Evolutionary conservation across 306 rosid species (phyloP).

Genomic region (Fragaria iinumae): DNA sequence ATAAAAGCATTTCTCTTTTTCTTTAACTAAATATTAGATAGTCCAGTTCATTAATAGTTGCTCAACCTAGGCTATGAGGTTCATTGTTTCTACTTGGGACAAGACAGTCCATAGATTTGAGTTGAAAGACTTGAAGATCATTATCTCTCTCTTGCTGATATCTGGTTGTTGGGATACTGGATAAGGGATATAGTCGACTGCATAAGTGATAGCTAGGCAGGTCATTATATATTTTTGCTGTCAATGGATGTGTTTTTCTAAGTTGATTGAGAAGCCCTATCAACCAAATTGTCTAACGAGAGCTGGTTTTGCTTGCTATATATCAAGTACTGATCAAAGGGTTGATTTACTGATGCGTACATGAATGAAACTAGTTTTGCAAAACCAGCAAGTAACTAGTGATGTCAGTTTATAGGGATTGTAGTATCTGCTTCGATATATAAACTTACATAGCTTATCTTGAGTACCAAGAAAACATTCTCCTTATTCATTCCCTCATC

Average conservation of each 20-base stretch:
- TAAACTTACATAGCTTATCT: not conserved
- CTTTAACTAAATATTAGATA: conserved; percentile 13
- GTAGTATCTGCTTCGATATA: not conserved
- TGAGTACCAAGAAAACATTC: not conserved
- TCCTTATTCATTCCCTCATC: not conserved
- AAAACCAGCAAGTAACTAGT: not conserved
- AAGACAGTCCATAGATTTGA: conserved; percentile 24
- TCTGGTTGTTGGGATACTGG: conserved; percentile 36
- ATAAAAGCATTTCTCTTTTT: not conserved
- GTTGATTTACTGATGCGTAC: not conserved
- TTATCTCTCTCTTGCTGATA: conserved; percentile 25
- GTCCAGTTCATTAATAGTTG: conserved; percentile 40
- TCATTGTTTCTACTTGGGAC: conserved; percentile 39
- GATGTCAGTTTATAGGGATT: not conserved
- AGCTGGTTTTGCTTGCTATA: not conserved
- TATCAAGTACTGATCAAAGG: not conserved
- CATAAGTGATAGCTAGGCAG: not conserved
- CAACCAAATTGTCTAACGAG: not conserved
- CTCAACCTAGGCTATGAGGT: conserved; percentile 31
- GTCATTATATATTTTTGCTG: not conserved
- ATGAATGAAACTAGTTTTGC: not conserved
- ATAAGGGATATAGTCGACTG: conserved; percentile 20
- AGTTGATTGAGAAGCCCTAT: not conserved
- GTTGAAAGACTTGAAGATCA: conserved; percentile 20
- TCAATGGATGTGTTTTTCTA: conserved; percentile 6